Evolutionary conservation across 495 filamentous ascomycete genomes (phyloP).

Genomic region (Podospora tetraspora): DNA sequence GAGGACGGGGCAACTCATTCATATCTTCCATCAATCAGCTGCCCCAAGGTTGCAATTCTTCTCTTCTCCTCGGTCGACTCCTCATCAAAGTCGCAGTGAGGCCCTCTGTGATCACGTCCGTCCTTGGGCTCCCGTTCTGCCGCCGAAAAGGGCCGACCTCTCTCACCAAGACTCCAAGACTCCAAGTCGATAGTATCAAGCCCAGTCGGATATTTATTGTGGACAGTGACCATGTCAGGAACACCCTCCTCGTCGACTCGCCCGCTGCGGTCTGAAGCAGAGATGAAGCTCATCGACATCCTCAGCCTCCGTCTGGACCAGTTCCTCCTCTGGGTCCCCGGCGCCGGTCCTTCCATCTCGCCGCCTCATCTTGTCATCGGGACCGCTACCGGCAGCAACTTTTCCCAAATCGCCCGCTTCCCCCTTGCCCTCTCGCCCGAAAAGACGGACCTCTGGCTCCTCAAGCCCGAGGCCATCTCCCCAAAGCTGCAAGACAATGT

Average conservation of each 20-base stretch:
- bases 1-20: neutral
- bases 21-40: neutral
- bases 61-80: neutral
- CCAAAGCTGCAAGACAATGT: constrained; percentile 19
- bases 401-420: constrained; percentile 13
- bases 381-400: constrained; percentile 2
- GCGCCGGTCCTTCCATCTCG: neutral
- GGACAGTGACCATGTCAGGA: neutral
- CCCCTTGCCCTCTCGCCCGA: constrained; percentile 6
- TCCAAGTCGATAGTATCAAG: neutral
- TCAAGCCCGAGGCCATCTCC: constrained; percentile 18
- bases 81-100: neutral
- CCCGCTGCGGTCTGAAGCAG: neutral
- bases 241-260: neutral
- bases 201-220: neutral
- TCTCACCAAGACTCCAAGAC: neutral
- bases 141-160: neutral
- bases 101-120: neutral
- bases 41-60: neutral
- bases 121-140: neutral
- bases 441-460: constrained; percentile 22
- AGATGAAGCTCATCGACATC: constrained; percentile 23
- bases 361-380: constrained; percentile 19
- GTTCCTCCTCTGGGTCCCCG: constrained; percentile 30
- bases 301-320: constrained; percentile 21